Evolutionary conservation across 352 stramenopile genomes (phyloP).

Genomic region (Blastocystis sp.): DNA sequence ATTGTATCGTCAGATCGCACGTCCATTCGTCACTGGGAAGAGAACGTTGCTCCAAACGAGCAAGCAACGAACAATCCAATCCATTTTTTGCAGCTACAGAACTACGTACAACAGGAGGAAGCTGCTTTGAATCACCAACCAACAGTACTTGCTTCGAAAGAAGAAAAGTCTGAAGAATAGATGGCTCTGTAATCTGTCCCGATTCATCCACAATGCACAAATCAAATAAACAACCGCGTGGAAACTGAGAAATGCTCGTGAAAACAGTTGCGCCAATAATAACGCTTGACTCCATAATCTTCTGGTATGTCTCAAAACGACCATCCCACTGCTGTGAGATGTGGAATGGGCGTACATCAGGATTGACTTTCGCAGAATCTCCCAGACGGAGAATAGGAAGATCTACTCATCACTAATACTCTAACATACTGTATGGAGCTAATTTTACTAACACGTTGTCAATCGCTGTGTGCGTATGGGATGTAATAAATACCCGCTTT

Average conservation of each 20-base stretch:
- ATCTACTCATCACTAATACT: not conserved
- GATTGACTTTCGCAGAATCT: constrained; percentile 1
- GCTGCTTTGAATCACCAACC: constrained; percentile 92
- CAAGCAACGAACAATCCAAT: constrained; percentile 81
- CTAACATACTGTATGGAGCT: not conserved
- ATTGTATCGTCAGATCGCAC: constrained; percentile 89
- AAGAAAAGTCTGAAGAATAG: constrained; percentile 81
- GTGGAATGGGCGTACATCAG: not conserved
- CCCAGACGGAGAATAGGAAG: constrained; percentile 32
- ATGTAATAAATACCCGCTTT: constrained; percentile 33
- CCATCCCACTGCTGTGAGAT: not conserved
- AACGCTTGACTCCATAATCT: not conserved
- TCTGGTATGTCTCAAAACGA: not conserved
- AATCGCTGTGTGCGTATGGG: constrained; percentile 49
- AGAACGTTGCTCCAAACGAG: constrained; percentile 75
- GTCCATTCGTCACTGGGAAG: constrained; percentile 67
- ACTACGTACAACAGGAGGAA: constrained; percentile 85
- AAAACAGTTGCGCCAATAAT: constrained; percentile 49
- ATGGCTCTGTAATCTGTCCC: constrained; percentile 90
- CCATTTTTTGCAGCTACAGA: constrained; percentile 75
- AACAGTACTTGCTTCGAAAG: constrained; percentile 86
- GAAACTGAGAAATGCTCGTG: constrained; percentile 61
- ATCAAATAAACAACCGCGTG: constrained; percentile 80
- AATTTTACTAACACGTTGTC: constrained; percentile 54
- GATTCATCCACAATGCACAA: constrained; percentile 95